phyloP scores from a whole-genome alignment of 352 stramenopile species.

The Chrysophaeum taylorii region DNA sequence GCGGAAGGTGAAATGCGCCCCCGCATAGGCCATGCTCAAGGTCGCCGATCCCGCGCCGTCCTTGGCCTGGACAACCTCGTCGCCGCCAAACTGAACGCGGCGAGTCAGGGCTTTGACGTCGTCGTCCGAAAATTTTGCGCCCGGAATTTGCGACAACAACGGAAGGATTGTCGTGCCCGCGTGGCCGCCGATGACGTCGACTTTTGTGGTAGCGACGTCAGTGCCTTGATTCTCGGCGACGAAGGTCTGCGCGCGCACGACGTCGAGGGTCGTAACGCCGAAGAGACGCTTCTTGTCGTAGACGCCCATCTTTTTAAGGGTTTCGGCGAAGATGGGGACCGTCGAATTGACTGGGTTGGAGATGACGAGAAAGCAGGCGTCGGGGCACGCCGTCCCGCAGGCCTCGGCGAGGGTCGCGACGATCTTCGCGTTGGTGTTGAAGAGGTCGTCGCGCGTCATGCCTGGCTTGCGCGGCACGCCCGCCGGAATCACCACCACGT shows the following conservation, averaged over 20 bases:
- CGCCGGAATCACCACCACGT: slow-evolving; percentile 97
- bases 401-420: slow-evolving; percentile 82
- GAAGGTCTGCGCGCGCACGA: slow-evolving; percentile 94
- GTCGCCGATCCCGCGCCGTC: slow-evolving; percentile 93
- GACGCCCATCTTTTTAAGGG: slow-evolving; percentile 85
- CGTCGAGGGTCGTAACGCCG: slow-evolving; percentile 96
- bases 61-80: slow-evolving; percentile 95
- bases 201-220: slow-evolving; percentile 41
- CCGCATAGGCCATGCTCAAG: slow-evolving; percentile 97
- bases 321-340: slow-evolving; percentile 96
- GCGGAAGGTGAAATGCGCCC: slow-evolving; percentile 78
- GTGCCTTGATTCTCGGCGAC: slow-evolving; percentile 58
- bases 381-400: slow-evolving; percentile 84
- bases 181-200: slow-evolving; percentile 92
- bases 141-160: slow-evolving; percentile 85
- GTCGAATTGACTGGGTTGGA: slow-evolving; percentile 99
- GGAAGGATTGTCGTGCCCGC: slow-evolving; percentile 98
- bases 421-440: slow-evolving; percentile 57
- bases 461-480: slow-evolving; percentile 92
- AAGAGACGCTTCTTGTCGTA: slow-evolving; percentile 95
- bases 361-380: slow-evolving; percentile 93
- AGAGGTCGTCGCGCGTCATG: slow-evolving; percentile 88
- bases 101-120: slow-evolving; percentile 86
- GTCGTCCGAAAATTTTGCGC: slow-evolving; percentile 79
- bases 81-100: slow-evolving; percentile 84